phyloP scores from a whole-genome alignment of 345 rosid genomes.

The Triadica sebifera region DNA sequence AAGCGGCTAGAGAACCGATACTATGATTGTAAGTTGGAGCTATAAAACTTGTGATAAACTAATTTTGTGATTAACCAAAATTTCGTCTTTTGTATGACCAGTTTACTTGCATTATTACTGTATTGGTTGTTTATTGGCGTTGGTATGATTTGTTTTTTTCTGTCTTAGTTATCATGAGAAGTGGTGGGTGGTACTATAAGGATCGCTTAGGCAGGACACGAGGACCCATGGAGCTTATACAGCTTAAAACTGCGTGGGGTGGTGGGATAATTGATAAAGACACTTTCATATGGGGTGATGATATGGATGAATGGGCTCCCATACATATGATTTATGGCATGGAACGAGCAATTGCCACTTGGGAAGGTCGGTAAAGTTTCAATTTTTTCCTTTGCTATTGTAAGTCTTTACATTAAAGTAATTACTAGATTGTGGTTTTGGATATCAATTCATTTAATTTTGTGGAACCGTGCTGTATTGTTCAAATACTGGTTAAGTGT shows the following conservation, averaged over 20 bases:
- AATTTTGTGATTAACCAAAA: too few relatives aligned
- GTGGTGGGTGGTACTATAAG: slow-evolving; percentile 81
- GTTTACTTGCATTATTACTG: background rate
- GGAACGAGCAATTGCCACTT: slow-evolving; percentile 88
- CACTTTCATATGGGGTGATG: slow-evolving; percentile 94
- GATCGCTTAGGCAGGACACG: slow-evolving; percentile 88
- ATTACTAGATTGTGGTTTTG: background rate
- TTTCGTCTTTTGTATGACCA: background rate
- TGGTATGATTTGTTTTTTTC: background rate
- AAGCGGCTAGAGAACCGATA: slow-evolving; percentile 79
- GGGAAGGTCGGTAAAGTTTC: slow-evolving; percentile 68
- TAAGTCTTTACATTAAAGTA: background rate
- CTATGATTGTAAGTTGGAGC: slow-evolving; percentile 77
- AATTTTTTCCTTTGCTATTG: background rate
- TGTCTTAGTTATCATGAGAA: slow-evolving; percentile 72
- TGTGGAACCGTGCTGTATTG: too few relatives aligned
- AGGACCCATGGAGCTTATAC: slow-evolving; percentile 85
- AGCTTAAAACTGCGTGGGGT: slow-evolving; percentile 91
- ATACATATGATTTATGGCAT: slow-evolving; percentile 91
- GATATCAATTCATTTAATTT: background rate
- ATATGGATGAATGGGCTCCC: slow-evolving; percentile 96
- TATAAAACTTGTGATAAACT: too few relatives aligned
- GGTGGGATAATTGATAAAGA: slow-evolving; percentile 81
- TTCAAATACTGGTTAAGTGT: background rate
- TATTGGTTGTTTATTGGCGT: background rate